phyloP scores from a whole-genome alignment of 768 basidiomycete species.

The Amanita polypyramis region DNA sequence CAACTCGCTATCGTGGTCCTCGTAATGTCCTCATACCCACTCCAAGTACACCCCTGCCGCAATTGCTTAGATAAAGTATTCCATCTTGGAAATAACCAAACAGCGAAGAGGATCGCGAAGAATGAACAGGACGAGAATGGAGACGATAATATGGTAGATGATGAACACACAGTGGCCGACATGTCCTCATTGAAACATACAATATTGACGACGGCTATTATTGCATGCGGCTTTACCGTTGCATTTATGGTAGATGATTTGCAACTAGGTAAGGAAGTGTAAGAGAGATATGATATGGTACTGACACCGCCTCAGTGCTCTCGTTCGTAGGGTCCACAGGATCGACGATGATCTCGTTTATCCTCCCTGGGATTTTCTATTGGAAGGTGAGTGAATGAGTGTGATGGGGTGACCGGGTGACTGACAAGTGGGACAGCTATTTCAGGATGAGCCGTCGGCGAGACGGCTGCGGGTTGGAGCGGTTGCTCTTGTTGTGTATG shows the following conservation, averaged over 20 bases:
- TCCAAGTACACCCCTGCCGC: slow-evolving; percentile 91
- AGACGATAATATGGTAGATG: slow-evolving; percentile 35
- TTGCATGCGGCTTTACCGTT: slow-evolving; percentile 54
- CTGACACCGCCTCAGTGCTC: slow-evolving; percentile 43
- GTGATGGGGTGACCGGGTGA: slow-evolving; percentile 6
- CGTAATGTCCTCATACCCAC: slow-evolving; percentile 87
- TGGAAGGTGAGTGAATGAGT: slow-evolving; percentile 56
- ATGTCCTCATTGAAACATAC: slow-evolving; percentile 63
- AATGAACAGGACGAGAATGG: slow-evolving; percentile 34
- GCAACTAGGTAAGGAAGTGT: slow-evolving; percentile 43
- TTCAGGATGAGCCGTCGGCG: slow-evolving; percentile 50
- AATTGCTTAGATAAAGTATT: slow-evolving; percentile 91
- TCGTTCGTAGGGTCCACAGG: slow-evolving; percentile 97
- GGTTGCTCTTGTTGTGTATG: slow-evolving; percentile 65
- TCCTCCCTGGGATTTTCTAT: slow-evolving; percentile 87
- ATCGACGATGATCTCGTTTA: slow-evolving; percentile 94
- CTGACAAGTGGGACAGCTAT: slow-evolving; percentile 36
- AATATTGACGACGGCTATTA: slow-evolving; percentile 56
- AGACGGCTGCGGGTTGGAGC: slow-evolving; percentile 44
- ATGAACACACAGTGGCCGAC: slow-evolving; percentile 45
- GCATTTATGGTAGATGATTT: slow-evolving; percentile 75
- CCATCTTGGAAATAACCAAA: slow-evolving; percentile 25
- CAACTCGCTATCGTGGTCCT: slow-evolving; percentile 87
- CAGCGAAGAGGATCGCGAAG: slow-evolving; percentile 19
- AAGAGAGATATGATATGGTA: not conserved